phyloP scores from a whole-genome alignment of 352 stramenopile species.

The Phytophthora uliginosa region DNA sequence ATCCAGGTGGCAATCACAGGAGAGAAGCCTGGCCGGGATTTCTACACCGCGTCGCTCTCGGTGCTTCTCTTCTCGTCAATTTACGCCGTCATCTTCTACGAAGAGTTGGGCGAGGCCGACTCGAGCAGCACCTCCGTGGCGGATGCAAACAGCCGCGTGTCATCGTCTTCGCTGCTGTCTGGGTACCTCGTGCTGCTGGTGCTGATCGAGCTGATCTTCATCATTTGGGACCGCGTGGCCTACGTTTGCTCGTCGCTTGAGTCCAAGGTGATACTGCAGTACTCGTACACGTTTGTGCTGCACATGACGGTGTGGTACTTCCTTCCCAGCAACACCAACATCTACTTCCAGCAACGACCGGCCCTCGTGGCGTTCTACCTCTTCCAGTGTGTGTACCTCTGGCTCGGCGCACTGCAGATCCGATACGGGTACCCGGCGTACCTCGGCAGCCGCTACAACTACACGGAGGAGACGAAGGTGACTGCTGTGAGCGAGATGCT shows the following conservation, averaged over 20 bases:
- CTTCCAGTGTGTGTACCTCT: slow-evolving; percentile 84
- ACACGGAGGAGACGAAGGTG: slow-evolving; percentile 58
- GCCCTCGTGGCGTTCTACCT: slow-evolving; percentile 85
- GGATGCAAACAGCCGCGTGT: slow-evolving; percentile 61
- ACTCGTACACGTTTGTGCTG: slow-evolving; percentile 74
- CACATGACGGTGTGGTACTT: slow-evolving; percentile 84
- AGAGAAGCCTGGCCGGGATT: slow-evolving; percentile 84
- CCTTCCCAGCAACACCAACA: slow-evolving; percentile 77
- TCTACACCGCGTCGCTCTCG: slow-evolving; percentile 74
- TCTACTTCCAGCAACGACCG: slow-evolving; percentile 83
- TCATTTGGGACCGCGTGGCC: slow-evolving; percentile 89
- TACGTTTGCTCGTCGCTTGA: slow-evolving; percentile 81
- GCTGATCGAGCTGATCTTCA: slow-evolving; percentile 81
- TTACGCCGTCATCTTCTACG: slow-evolving; percentile 86
- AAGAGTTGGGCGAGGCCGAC: slow-evolving; percentile 70
- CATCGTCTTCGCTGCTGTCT: slow-evolving; percentile 82
- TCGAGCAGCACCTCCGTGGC: slow-evolving; percentile 43
- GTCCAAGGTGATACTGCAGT: slow-evolving; percentile 85
- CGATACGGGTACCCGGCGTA: slow-evolving; percentile 90
- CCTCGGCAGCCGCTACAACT: slow-evolving; percentile 85
- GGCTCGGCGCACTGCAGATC: slow-evolving; percentile 82
- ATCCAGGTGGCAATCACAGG: slow-evolving; percentile 85
- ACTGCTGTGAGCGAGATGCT: slow-evolving; percentile 65
- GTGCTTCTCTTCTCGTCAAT: slow-evolving; percentile 72
- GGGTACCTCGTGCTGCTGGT: slow-evolving; percentile 90